phyloP scores from a whole-genome alignment of 345 rosid species.

The Sapria himalayana region DNA sequence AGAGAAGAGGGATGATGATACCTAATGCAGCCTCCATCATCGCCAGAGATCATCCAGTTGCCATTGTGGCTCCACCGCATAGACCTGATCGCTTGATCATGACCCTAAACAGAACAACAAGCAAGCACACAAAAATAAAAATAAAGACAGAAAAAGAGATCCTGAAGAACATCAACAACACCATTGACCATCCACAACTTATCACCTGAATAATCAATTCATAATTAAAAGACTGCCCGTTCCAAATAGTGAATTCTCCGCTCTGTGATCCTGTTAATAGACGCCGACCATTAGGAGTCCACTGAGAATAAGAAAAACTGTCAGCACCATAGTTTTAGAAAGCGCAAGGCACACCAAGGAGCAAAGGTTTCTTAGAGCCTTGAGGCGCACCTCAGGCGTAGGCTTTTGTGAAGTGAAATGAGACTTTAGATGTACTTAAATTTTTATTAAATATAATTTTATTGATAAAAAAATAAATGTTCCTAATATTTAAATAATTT shows the following conservation, averaged over 20 bases:
- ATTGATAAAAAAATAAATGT: no score
- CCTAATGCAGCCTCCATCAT: constrained; percentile 94
- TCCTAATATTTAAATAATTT: no score
- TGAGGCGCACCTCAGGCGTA: no score
- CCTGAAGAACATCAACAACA: constrained; percentile 1
- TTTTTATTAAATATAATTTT: no score
- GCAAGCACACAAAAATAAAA: not conserved
- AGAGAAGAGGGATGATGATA: constrained; percentile 16
- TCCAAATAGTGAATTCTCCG: constrained; percentile 97
- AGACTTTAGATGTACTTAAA: no score
- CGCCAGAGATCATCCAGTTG: constrained; percentile 97
- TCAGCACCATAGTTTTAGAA: constrained; percentile 8
- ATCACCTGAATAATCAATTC: constrained; percentile 95
- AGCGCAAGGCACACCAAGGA: no score
- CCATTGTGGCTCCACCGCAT: constrained; percentile 98
- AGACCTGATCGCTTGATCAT: constrained; percentile 95
- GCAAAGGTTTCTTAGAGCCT: no score
- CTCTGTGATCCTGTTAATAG: constrained; percentile 93
- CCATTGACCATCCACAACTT: constrained; percentile 1
- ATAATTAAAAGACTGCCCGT: constrained; percentile 93
- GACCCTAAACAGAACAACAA: constrained; percentile 42
- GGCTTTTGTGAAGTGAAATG: no score
- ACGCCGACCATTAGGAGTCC: constrained; percentile 95
- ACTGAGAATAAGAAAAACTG: constrained; percentile 24
- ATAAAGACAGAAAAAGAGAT: not conserved